Evolutionary conservation across 768 basidiomycete species (phyloP), one percentile per base, ranked within the genome.

Genomic region (Mycena capillaripes): DNA sequence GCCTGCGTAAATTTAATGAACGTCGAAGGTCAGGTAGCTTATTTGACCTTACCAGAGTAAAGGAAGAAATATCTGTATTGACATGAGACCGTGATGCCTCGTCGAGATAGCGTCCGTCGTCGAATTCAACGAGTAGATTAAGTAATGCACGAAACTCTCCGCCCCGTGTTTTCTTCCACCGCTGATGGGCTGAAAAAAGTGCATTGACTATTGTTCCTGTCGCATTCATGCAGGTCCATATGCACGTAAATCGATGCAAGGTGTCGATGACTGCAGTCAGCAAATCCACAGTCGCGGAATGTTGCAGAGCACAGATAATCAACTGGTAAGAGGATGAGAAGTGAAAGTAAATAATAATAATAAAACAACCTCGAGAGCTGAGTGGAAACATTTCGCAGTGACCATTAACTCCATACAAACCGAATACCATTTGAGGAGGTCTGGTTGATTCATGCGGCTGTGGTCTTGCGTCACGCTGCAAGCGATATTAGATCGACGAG

Each of bases 171-270:
- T 91, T 75, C 58, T 75, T 91, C 89, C 91, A 93, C 1, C 83
- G 79, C 61, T 90, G 86, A 76, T 94, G 90, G 3, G 91, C 88
- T 32, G 85, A 80, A 75, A 90, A 89, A 27, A 96, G 86, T 0
- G 92, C 87, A 9, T 83, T 81, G 3, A 91, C 85, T 62, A 95
- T 90, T 0, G 77, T 81, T 23, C 83, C 82, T 71, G 88, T 87
- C 14, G 82, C 87, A 76, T 93, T 87, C 91, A 95, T 93, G 70
- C 92, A 93, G 16, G 89, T 88, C 94, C 94, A 96, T 57, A 95
- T 90, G 25, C 89, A 87, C 14, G 89, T 86, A 75, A 92, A 92
- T 9, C 92, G 89, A 70, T 90, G 88, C n/a, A 96, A 84, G 6
- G 90, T 90, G 72, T 93, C 90, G n/a, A 95, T 86, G 1, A 93